These are phyloP conservation scores for Pleurotus djamor DNA, from an alignment of 768 basidiomycete species.

Conservation along the genomic window DNA sequence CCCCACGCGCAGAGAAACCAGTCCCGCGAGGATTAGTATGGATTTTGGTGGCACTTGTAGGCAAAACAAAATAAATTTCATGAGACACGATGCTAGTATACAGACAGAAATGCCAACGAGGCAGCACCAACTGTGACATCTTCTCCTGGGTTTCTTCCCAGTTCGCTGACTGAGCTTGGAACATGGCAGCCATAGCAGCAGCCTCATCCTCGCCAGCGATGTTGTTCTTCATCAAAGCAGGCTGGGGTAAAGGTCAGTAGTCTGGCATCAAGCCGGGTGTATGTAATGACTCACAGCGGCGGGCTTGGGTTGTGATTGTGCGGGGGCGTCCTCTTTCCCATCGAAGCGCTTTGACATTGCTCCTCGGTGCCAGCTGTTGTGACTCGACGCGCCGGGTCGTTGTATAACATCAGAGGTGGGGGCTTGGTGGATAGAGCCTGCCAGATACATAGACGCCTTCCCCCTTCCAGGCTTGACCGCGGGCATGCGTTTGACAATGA, in stretches of 20 bases:
- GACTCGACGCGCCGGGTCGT: constrained; percentile 27
- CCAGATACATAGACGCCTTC: constrained; percentile 75
- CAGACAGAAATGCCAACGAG: constrained; percentile 46
- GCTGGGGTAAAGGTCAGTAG: constrained; percentile 12
- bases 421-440: constrained; percentile 36
- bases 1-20: constrained; percentile 56
- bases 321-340: constrained; percentile 60
- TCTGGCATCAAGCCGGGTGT: neutral
- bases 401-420: constrained; percentile 49
- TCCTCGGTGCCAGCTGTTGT: constrained; percentile 61
- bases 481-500: constrained; percentile 90
- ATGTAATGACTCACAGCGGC: constrained; percentile 18
- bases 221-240: constrained; percentile 35
- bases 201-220: constrained; percentile 78
- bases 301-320: constrained; percentile 29
- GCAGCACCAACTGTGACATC: constrained; percentile 96
- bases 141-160: constrained; percentile 99
- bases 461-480: constrained; percentile 80
- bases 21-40: constrained; percentile 67
- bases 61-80: constrained; percentile 51
- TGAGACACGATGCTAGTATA: constrained; percentile 70
- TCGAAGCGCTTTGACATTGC: constrained; percentile 92
- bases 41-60: constrained; percentile 64
- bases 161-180: constrained; percentile 88
- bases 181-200: constrained; percentile 96